These are phyloP conservation scores for Solanum pimpinellifolium DNA, from an alignment of 257 asterid genomes.

Conservation along the genomic window DNA sequence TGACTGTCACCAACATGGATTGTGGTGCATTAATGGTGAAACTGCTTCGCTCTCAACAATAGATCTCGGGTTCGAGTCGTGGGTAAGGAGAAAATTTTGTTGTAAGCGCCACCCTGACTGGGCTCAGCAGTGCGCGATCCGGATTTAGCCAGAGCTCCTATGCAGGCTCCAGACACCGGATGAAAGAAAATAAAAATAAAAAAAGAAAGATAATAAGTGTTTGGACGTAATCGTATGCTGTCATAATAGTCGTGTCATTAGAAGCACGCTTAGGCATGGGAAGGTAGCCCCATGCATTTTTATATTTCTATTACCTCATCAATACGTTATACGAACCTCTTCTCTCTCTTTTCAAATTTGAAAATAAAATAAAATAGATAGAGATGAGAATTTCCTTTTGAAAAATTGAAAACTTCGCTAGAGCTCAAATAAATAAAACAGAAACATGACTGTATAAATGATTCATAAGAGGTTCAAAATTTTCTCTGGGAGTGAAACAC, in stretches of 20 bases:
- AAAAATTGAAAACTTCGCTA: background rate
- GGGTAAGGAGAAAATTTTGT: too few species aligned
- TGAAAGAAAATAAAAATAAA: too few species aligned
- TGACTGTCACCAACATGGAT: background rate
- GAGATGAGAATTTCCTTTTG: background rate
- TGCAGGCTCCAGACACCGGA: accelerated
- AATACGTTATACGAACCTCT: background rate
- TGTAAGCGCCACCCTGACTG: background rate
- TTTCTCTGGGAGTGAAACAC: background rate
- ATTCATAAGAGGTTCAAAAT: background rate
- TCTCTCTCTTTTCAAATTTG: background rate
- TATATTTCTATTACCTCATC: background rate
- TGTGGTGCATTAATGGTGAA: background rate
- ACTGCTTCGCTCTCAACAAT: background rate
- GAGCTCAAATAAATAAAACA: background rate
- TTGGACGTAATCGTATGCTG: background rate
- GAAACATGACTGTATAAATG: background rate
- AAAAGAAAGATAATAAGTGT: background rate
- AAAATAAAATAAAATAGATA: background rate
- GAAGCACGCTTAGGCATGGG: constrained; percentile 1
- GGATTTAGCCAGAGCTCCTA: background rate
- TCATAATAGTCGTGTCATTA: background rate
- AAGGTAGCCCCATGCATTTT: background rate
- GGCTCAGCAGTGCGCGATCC: too few species aligned
- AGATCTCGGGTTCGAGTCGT: too few species aligned